These are phyloP conservation scores for Ophiosphaerella herpotricha DNA, from an alignment of 2,329 filamentous ascomycete species.

Conservation along the genomic window DNA sequence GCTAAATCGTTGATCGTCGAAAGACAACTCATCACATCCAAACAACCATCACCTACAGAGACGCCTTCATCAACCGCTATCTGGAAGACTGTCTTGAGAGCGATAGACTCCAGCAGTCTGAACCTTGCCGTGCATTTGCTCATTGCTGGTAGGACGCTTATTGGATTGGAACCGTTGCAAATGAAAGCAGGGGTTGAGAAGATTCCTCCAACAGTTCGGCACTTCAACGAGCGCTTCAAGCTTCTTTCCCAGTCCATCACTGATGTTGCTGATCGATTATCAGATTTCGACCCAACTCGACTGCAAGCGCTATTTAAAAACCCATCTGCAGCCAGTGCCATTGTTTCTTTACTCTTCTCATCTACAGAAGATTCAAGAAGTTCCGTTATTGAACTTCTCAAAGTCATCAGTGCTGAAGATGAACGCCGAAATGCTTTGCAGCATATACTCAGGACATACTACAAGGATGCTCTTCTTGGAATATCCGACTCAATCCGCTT, in stretches of 20 bases:
- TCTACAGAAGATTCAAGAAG: conserved; percentile 79
- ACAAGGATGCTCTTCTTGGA: conserved; percentile 60
- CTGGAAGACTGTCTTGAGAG: conserved; percentile 76
- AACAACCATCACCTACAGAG: conserved; percentile 66
- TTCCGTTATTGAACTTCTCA: conserved; percentile 79
- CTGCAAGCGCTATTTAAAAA: conserved; percentile 72
- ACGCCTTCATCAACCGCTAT: conserved; percentile 72
- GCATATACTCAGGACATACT: conserved; percentile 62
- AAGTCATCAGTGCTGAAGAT: conserved; percentile 75
- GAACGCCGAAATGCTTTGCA: conserved; percentile 64
- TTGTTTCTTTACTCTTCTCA: conserved; percentile 80
- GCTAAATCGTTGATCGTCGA: conserved; percentile 72
- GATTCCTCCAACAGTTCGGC: conserved; percentile 60
- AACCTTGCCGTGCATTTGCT: conserved; percentile 76
- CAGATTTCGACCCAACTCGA: conserved; percentile 72
- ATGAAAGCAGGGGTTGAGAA: conserved; percentile 45
- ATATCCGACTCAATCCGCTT: conserved; percentile 61
- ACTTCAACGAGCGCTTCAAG: conserved; percentile 77
- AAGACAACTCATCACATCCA: conserved; percentile 66
- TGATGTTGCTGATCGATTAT: conserved; percentile 76
- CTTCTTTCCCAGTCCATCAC: conserved; percentile 67
- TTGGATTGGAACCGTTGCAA: conserved; percentile 74
- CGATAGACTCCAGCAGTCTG: conserved; percentile 69
- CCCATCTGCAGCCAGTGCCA: conserved; percentile 69
- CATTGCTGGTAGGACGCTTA: conserved; percentile 69